phyloP scores from a whole-genome alignment of 2,329 filamentous ascomycete species.

The Geoglossum cookeanum region DNA sequence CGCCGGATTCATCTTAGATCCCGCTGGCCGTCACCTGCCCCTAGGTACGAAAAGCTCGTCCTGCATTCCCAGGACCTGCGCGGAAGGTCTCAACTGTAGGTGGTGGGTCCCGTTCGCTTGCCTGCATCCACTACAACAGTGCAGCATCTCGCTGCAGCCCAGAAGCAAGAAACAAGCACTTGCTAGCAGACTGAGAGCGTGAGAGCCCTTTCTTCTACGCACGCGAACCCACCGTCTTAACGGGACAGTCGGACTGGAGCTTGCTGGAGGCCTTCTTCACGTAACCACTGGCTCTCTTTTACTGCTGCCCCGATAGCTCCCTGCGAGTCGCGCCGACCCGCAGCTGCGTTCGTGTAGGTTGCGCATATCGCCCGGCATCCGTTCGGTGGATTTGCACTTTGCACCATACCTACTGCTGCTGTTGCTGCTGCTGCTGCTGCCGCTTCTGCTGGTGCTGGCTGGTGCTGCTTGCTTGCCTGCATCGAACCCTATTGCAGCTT shows the following conservation, averaged over 20 bases:
- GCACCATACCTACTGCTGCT: not conserved
- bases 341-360: constrained; percentile 2
- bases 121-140: constrained; percentile 2
- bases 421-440: not conserved
- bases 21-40: constrained; percentile 2
- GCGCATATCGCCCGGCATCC: constrained; percentile 2
- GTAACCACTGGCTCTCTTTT: not conserved
- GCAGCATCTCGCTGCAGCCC: constrained; percentile 3
- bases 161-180: constrained; percentile 2
- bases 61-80: constrained; percentile 3
- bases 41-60: constrained; percentile 2
- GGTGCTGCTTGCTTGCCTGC: constrained; percentile 1
- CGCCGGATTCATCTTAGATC: constrained; percentile 1
- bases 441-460: not conserved
- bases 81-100: constrained; percentile 2
- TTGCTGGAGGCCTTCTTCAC: not conserved
- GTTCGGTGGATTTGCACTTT: not conserved
- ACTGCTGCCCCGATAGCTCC: not conserved
- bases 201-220: not conserved
- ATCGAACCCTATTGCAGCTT: constrained; percentile 2
- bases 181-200: not conserved
- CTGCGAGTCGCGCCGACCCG: constrained; percentile 2
- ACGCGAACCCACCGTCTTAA: not conserved
- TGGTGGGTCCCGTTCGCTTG: constrained; percentile 2
- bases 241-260: not conserved